phyloP scores from a whole-genome alignment of 331 rosid species.

The Malus hybrid region DNA sequence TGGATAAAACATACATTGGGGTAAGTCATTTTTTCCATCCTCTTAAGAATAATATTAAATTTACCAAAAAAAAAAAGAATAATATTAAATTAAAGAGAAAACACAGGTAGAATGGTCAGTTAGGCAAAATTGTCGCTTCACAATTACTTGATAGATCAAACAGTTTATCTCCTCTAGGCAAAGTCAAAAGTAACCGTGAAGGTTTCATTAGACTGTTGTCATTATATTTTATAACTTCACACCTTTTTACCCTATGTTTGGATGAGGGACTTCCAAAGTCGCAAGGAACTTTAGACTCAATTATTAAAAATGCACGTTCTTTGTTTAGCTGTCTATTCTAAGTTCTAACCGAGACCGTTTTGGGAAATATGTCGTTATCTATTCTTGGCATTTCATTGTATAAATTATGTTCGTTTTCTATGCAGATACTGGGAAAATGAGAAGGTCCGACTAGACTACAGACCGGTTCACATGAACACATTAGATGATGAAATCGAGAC shows the following conservation, averaged over 20 bases:
- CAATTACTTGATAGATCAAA: not conserved
- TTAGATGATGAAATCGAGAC: conserved; percentile 81
- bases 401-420: conserved; percentile 6
- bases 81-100: not conserved
- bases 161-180: not conserved
- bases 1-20: conserved; percentile 95
- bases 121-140: not conserved
- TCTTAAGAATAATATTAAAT: not conserved
- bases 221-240: no score
- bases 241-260: not conserved
- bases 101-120: not conserved
- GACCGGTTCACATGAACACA: conserved; percentile 93
- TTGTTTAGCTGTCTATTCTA: not conserved
- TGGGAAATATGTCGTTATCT: not conserved
- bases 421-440: conserved; percentile 84
- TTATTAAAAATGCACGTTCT: not conserved
- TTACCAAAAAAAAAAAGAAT: not conserved
- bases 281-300: not conserved
- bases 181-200: not conserved
- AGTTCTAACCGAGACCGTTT: not conserved
- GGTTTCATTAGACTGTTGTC: not conserved
- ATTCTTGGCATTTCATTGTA: not conserved
- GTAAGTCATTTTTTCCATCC: conserved; percentile 37
- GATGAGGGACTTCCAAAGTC: not conserved
- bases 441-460: conserved; percentile 73